phyloP scores from a whole-genome alignment of 78 protist genomes.

The Isochrysis galbana region DNA sequence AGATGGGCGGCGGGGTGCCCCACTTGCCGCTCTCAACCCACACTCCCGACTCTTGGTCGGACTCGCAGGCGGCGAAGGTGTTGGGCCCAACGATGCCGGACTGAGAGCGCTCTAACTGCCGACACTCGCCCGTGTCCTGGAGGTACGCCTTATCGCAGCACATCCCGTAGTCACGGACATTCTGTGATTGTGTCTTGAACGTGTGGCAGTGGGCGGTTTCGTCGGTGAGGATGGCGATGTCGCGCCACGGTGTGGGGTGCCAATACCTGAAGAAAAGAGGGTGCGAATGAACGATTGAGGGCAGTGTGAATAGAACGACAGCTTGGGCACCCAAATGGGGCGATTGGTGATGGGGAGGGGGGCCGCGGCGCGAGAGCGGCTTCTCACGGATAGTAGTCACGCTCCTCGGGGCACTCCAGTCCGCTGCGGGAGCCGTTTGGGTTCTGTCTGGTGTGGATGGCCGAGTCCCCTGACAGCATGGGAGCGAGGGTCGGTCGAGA shows the following conservation, averaged over 20 bases:
- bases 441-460: neutral
- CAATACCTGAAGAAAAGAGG: no score
- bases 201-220: slow-evolving; percentile 55
- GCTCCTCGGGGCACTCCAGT: slow-evolving; percentile 88
- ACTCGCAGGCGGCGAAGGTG: slow-evolving; percentile 22
- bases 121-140: neutral
- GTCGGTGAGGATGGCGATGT: slow-evolving; percentile 72
- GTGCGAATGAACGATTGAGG: no score
- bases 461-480: no score
- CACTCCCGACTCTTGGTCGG: neutral
- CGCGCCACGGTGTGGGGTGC: slow-evolving; percentile 89
- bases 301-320: no score
- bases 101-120: neutral
- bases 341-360: no score
- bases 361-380: no score
- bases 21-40: neutral
- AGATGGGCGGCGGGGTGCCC: slow-evolving; percentile 65
- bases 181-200: slow-evolving; percentile 70
- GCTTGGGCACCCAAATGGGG: no score
- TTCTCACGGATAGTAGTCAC: slow-evolving; percentile 93
- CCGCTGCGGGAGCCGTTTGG: slow-evolving; percentile 59
- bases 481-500: no score
- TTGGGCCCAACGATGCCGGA: neutral
- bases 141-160: neutral
- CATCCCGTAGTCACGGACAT: slow-evolving; percentile 43